A percentile compares a stretch with the other conserved stretches of the same genome.
phyloP scores from a whole-genome alignment of 345 rosid species.

The Citrus inodora region DNA sequence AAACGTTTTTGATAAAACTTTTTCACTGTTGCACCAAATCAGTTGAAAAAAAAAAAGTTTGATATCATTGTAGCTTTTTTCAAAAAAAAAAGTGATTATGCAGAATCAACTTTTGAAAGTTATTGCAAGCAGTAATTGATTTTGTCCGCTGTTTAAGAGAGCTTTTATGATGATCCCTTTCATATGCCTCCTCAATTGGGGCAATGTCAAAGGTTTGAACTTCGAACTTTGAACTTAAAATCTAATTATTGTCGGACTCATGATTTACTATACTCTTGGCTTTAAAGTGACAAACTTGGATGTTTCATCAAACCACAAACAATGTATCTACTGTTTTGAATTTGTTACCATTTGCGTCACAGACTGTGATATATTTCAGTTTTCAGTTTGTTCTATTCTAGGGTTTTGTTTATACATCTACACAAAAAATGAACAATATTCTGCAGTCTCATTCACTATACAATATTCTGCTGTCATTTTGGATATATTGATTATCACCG shows the following conservation, averaged over 20 bases:
- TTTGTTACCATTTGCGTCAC: neutral
- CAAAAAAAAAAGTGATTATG: neutral
- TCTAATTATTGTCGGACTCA: neutral
- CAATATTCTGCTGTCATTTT: no score
- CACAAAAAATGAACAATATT: no score
- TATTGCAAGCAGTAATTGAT: neutral
- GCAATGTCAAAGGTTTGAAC: neutral
- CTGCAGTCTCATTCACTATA: no score
- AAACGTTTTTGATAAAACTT: no score
- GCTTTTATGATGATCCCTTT: neutral
- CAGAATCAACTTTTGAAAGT: neutral
- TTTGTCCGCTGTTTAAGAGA: neutral
- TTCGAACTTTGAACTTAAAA: neutral
- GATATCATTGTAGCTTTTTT: neutral
- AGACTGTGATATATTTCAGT: neutral
- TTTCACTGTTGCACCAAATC: neutral
- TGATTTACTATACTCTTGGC: neutral
- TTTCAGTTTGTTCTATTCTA: neutral
- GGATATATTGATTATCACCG: no score
- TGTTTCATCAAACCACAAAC: neutral
- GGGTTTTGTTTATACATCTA: neutral
- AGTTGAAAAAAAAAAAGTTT: neutral
- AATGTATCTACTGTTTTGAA: neutral
- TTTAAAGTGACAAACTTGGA: neutral
- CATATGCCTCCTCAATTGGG: neutral